Conservation (phyloP, 306 rosid species). For the Pyrus pyrifolia region DNA sequence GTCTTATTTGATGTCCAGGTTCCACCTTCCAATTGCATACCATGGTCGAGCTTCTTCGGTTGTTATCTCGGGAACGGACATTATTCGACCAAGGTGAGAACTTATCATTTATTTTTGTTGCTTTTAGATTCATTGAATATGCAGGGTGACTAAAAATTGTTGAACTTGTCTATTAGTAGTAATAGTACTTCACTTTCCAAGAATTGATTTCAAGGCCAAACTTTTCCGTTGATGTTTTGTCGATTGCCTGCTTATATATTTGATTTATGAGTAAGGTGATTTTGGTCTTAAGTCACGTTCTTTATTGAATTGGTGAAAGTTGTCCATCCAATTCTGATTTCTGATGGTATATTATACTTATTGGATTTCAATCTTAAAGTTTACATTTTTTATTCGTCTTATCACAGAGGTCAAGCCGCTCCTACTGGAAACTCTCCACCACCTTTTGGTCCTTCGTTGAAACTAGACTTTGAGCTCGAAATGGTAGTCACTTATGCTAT, state of each 20-base stretch:
- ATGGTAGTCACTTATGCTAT: constrained; percentile 45
- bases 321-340: not conserved
- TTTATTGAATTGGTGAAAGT: not conserved
- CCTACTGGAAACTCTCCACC: constrained; percentile 65
- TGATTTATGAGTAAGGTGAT: not conserved
- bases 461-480: constrained; percentile 89
- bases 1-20: constrained; percentile 39
- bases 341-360: not conserved
- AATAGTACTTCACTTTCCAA: no score
- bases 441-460: constrained; percentile 68
- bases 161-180: no score
- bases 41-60: constrained; percentile 96
- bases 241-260: not conserved
- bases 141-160: not conserved
- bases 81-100: constrained; percentile 72
- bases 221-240: no score
- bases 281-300: not conserved
- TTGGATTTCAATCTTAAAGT: constrained; percentile 7
- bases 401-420: constrained; percentile 71
- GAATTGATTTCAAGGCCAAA: no score
- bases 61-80: constrained; percentile 83
- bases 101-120: not conserved
- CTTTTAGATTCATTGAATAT: not conserved
- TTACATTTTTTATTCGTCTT: constrained; percentile 18
- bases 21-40: constrained; percentile 85